Base-by-base conservation (phyloP, 768 basidiomycete species). In the Leccinum variicolor region DNA sequence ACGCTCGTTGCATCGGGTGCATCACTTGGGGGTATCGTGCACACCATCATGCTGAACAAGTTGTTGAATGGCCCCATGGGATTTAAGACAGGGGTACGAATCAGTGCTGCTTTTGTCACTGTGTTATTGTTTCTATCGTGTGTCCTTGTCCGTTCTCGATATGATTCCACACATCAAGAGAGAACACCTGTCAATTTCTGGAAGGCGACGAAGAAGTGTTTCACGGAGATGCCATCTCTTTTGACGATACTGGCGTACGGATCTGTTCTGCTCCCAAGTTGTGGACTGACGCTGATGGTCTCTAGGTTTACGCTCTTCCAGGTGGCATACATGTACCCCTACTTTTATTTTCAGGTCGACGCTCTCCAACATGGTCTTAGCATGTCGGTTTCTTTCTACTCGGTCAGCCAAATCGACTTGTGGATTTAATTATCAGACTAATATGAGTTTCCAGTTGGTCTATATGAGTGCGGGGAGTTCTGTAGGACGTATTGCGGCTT, bases 21-120 rank as follows among this genome's bases (percentile, higher is more conserved):
- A 33, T 77, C 81, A 2, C 65, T 84, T 3, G 86, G 87, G 5
- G 83, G 81, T 5, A 70, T 83, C 21, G 62, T 81, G 14, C 79
- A 85, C 53, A 83, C 85, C 1, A 83, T 86, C 61, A 79, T 87
- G 75, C 71, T 89, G 28, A 87, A 89, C 65, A 69, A 76, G 23
- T 56, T 53, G 34, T 58, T 52, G 53, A 79, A 77, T 53, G 76
- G 78, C 3, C 62, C 70, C 6, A 66, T 78, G 4, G 84, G 86
- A 9, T 79, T 83, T 62, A 70, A 63, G 10, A 72, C 55, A 36
- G 75, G 76, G 21, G 74, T 76, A 0, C 73, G 71, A 4, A 74
- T 73, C 17, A 79, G 73, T 53, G 80, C 75, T 3, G 64, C 66
- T 21, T 65, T 83, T 19, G 66, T 76, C 53, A 67, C 73, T 1